Base-by-base conservation (phyloP, 352 stramenopile genomes). In the Phytophthora ohioensis region DNA sequence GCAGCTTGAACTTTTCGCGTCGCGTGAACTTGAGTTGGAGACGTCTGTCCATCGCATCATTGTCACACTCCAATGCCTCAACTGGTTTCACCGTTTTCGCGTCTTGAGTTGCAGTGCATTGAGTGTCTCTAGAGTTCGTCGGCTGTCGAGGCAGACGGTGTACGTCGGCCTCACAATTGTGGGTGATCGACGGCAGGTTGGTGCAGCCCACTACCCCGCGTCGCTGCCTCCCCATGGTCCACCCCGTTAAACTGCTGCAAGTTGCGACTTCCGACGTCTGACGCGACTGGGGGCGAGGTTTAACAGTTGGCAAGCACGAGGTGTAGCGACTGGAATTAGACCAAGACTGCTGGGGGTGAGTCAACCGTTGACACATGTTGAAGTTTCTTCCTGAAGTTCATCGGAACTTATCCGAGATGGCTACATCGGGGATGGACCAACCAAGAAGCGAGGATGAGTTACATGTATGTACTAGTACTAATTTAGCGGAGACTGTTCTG, bases 181-280 rank as follows among this genome's bases (percentile, higher is more conserved):
- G 69, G 55, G 46, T 73, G 46, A 69, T 52, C 46, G 62, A 52
- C n/a, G 57, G 53, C 53, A 84, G 67, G 45, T 84, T 84, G 3
- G 74, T 84, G 60, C 57, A 72, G 17, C 67, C 73, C 21, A 80
- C 15, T 36, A 75, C 48, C 36, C 70, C 77, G 48, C 67, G 60
- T 30, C 73, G 76, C 53, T 78, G 63, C 30, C 73, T 75, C 30
- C 34, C 42, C 71, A 74, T 78, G 69, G 45, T 64, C 54, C 45
- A 30, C 38, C 52, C 8, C 43, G 42, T 32, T 43, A 67, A 57
- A 47, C 43, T 30, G 38, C 15, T 15, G 48, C 42, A 59, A 36
- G 17, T 21, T 48, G 57, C 11, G 10, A 36, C 61, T 55, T 53
- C 9, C 30, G 30, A 34, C 21, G 47, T 49, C 47, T 59, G 38